Evolutionary conservation across 768 basidiomycete species (phyloP).

Genomic region (Russula dissimulans): DNA sequence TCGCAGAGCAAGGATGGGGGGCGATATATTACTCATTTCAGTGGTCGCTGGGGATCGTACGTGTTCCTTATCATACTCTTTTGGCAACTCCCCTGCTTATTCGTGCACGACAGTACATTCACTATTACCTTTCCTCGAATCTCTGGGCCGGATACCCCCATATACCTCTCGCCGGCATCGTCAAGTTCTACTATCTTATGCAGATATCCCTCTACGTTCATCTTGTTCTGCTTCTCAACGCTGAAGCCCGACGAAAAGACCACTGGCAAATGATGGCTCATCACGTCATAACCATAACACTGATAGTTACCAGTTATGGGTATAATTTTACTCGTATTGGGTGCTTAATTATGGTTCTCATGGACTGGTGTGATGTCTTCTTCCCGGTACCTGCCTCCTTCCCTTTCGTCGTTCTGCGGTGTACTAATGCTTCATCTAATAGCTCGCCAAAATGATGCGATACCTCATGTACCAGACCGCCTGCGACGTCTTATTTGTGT

Average conservation of each 20-base stretch:
- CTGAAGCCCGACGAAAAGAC: constrained; percentile 87
- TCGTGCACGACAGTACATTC: constrained; percentile 58
- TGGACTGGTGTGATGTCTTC: constrained; percentile 93
- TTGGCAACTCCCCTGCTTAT: constrained; percentile 9
- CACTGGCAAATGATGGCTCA: constrained; percentile 95
- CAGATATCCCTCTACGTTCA: constrained; percentile 88
- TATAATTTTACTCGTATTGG: constrained; percentile 85
- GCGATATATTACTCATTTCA: constrained; percentile 69
- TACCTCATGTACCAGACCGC: constrained; percentile 59
- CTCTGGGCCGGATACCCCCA: constrained; percentile 84
- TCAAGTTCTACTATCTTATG: constrained; percentile 85
- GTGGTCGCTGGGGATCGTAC: constrained; percentile 73
- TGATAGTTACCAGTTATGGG: constrained; percentile 72
- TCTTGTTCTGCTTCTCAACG: constrained; percentile 85
- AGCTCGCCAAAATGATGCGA: constrained; percentile 91
- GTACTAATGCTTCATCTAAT: constrained; percentile 1
- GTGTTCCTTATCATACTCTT: constrained; percentile 30
- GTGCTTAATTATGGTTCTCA: constrained; percentile 79
- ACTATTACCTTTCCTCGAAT: constrained; percentile 58
- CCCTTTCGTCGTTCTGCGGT: not conserved
- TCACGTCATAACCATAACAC: constrained; percentile 78
- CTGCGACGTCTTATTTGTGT: constrained; percentile 68
- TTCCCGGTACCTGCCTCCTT: constrained; percentile 48
- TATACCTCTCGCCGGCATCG: constrained; percentile 59
- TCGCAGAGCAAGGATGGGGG: constrained; percentile 94